These are phyloP conservation scores for Citrus unshiu DNA, from an alignment of 345 rosid genomes.

Conservation along the genomic window DNA sequence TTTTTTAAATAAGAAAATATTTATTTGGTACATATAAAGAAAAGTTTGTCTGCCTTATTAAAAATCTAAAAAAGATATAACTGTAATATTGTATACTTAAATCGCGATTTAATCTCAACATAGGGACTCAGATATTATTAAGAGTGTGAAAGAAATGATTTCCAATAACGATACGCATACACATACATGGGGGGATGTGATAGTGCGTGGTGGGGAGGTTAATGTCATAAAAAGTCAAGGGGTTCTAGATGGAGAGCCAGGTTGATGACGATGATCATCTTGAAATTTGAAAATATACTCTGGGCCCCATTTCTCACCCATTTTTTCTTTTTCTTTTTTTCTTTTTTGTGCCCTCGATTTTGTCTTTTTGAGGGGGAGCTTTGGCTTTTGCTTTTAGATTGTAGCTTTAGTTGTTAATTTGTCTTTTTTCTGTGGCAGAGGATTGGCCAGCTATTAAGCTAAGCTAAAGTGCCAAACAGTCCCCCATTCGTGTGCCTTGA, in stretches of 20 bases:
- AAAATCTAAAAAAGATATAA: too few species aligned
- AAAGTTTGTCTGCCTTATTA: too few species aligned
- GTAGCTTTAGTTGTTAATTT: neutral
- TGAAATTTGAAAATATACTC: neutral
- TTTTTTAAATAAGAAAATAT: too few species aligned
- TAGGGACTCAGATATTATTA: too few species aligned
- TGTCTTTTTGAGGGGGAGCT: slow-evolving; percentile 9
- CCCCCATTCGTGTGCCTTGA: neutral
- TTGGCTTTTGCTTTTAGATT: neutral
- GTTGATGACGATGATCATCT: neutral
- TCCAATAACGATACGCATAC: too few species aligned
- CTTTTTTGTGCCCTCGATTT: neutral
- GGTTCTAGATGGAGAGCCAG: neutral
- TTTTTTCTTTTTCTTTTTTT: too few species aligned
- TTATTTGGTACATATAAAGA: too few species aligned
- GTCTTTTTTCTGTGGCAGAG: slow-evolving; percentile 1
- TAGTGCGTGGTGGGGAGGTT: too few species aligned
- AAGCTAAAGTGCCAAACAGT: neutral
- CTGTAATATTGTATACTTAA: too few species aligned
- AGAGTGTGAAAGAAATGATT: too few species aligned
- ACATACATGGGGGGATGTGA: too few species aligned
- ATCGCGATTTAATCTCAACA: too few species aligned
- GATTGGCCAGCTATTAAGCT: neutral
- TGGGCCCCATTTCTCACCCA: neutral
- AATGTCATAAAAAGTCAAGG: neutral